These are phyloP conservation scores for Scenedesmus sp. DNA, from an alignment of 163 green algal genomes.

Conservation along the genomic window DNA sequence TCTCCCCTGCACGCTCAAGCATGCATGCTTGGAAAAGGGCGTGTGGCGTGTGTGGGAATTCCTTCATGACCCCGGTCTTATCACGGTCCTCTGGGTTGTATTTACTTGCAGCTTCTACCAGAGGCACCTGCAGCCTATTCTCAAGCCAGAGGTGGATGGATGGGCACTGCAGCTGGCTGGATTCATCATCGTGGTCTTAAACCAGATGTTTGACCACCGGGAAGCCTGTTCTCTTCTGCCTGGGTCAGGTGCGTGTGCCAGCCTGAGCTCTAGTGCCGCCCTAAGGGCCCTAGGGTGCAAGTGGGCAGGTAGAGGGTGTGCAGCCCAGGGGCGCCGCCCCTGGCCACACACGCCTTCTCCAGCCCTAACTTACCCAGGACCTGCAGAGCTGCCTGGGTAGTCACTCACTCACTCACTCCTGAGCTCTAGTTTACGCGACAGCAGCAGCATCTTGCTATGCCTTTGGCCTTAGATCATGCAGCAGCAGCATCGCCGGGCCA, in stretches of 20 bases:
- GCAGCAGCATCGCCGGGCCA: too few species aligned
- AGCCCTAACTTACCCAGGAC: too few species aligned
- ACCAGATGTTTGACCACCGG: constrained; percentile 26
- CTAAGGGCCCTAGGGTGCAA: too few species aligned
- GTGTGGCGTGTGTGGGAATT: neutral
- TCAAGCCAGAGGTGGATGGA: constrained; percentile 32
- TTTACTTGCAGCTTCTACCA: constrained; percentile 34
- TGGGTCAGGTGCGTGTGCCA: constrained; percentile 2
- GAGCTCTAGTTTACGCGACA: too few species aligned
- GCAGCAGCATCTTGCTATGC: too few species aligned
- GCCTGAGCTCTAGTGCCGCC: neutral
- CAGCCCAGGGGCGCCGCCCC: neutral
- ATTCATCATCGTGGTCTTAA: constrained; percentile 39
- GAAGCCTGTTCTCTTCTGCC: neutral
- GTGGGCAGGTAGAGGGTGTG: too few species aligned
- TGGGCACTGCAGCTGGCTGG: constrained; percentile 15
- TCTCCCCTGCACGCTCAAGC: too few species aligned
- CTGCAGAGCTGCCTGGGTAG: too few species aligned
- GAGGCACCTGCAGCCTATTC: constrained; percentile 2
- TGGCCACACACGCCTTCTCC: too few species aligned
- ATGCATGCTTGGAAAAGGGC: neutral
- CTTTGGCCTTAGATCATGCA: too few species aligned
- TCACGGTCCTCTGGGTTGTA: constrained; percentile 27
- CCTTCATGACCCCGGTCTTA: neutral
- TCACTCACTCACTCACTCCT: too few species aligned